Base-by-base conservation (phyloP, 805 yeast species). In the Nakazawaea siamensis region DNA sequence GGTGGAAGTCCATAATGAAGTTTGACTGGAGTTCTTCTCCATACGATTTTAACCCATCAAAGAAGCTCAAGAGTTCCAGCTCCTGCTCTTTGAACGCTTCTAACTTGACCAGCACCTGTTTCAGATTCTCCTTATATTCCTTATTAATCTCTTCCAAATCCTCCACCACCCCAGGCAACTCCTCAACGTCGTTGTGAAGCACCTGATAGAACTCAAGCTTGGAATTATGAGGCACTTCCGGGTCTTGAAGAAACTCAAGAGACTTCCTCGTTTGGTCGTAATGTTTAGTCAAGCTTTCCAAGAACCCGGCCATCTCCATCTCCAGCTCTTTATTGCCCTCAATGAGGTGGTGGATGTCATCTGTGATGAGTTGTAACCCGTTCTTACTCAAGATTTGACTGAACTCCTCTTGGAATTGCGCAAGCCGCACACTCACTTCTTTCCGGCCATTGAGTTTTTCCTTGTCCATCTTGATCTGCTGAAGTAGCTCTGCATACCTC, bases 221-320 rank as follows among this genome's bases (percentile, higher is more conserved):
- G 35, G 60, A 66, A 1, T 39, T 46, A 5, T 40, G 49, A 3
- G 51, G 37, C 0, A 51, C 42, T 11, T 44, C 36, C 1, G 54
- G 48, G n/a, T 58, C 50, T 16, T 52, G 47, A n/a, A 68, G 55
- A 5, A 61, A 41, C 4, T 57, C 55, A 3, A 60, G 48, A 8
- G 73, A 81, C 41, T 70, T 58, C 10, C 59, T 46, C 45, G 94
- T 82, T 50, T 83, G 86, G 53, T 87, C 96, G 47, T 77, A 85
- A 57, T 87, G 95, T 35, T 73, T 73, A 9, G 95, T 80, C 31
- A 87, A 60, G 47, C 87, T 73, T 37, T 75, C 77, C 23, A 88
- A 58, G 13, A 80, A 61, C 2, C 70, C 66, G 1, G 84, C 94
- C 55, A 85, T 65, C 35, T 81, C 92, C 39, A 68, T 65, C 35